Conservation (phyloP, 495 filamentous ascomycete genomes). For the Pseudevernia furfuracea region DNA sequence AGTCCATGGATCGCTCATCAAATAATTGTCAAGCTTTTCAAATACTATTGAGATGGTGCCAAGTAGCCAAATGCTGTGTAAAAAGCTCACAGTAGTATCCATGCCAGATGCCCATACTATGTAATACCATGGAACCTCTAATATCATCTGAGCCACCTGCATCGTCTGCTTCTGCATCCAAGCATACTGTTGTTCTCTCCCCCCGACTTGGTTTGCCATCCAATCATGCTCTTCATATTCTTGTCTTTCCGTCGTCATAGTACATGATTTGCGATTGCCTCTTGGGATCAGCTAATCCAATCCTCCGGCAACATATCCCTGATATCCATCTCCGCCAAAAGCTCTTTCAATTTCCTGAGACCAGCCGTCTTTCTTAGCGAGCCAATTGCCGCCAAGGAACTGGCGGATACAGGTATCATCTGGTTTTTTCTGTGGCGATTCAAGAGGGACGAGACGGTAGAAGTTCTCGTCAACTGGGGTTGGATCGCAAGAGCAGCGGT, state of each 20-base stretch:
- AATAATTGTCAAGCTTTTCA: not conserved
- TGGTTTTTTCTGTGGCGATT: conserved; percentile 46
- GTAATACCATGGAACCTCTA: not conserved
- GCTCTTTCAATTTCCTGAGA: conserved; percentile 32
- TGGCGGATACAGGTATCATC: conserved; percentile 44
- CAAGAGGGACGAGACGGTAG: conserved; percentile 44
- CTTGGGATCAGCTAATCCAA: not conserved
- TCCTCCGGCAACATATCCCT: conserved; percentile 31
- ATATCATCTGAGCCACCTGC: not conserved
- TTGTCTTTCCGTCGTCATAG: too few species aligned
- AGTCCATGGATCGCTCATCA: not conserved
- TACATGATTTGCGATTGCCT: not conserved
- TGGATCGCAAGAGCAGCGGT: conserved; percentile 40
- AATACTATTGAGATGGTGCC: too few species aligned
- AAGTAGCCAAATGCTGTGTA: not conserved
- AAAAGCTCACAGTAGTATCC: not conserved
- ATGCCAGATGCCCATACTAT: conserved; percentile 3
- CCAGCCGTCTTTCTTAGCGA: conserved; percentile 38
- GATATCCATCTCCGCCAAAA: conserved; percentile 39
- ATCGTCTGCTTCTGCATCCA: not conserved
- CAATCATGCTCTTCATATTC: not conserved
- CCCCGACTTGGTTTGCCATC: not conserved
- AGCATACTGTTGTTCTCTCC: not conserved
- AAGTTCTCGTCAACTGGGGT: conserved; percentile 46
- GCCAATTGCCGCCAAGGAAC: conserved; percentile 43